Conservation (phyloP, 352 stramenopile genomes). For the Globisporangium uncinulatum region DNA sequence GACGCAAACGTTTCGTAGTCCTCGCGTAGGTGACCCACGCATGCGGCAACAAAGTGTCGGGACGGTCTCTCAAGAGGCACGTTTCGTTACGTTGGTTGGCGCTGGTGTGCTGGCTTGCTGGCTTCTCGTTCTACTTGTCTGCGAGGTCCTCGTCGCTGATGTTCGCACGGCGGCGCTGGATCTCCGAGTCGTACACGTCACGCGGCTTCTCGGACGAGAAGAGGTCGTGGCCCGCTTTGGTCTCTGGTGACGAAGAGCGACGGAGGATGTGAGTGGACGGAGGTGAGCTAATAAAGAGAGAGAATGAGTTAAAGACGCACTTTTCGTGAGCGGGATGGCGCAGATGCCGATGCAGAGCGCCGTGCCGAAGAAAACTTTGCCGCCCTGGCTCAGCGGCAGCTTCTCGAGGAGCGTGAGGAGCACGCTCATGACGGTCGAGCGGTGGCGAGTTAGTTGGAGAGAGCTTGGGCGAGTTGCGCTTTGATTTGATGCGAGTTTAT, state of each 20-base stretch:
- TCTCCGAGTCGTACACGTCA: conserved; percentile 67
- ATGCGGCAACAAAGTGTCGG: no score
- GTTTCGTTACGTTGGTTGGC: not conserved
- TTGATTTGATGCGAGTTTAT: not conserved
- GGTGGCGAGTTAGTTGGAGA: not conserved
- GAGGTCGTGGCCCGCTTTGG: conserved; percentile 75
- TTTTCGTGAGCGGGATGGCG: conserved; percentile 57
- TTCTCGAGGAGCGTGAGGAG: conserved; percentile 58
- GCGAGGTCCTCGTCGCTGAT: conserved; percentile 35
- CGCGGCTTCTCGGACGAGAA: conserved; percentile 84
- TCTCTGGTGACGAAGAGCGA: conserved; percentile 27
- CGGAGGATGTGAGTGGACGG: not conserved
- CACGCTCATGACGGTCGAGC: conserved; percentile 19
- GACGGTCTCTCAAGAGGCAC: no score
- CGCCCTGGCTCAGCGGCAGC: conserved; percentile 56
- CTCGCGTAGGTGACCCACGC: no score
- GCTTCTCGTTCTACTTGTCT: conserved; percentile 5
- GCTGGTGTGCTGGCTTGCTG: not conserved
- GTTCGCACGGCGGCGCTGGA: conserved; percentile 60
- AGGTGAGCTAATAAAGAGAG: not conserved
- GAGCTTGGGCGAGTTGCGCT: not conserved
- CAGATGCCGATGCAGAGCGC: conserved; percentile 67
- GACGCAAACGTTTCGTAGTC: not conserved
- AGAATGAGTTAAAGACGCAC: conserved; percentile 17
- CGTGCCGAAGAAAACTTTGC: conserved; percentile 71